These are phyloP conservation scores for Phyllosticta paracitricarpa DNA, from an alignment of 2,329 filamentous ascomycete genomes.

Conservation along the genomic window DNA sequence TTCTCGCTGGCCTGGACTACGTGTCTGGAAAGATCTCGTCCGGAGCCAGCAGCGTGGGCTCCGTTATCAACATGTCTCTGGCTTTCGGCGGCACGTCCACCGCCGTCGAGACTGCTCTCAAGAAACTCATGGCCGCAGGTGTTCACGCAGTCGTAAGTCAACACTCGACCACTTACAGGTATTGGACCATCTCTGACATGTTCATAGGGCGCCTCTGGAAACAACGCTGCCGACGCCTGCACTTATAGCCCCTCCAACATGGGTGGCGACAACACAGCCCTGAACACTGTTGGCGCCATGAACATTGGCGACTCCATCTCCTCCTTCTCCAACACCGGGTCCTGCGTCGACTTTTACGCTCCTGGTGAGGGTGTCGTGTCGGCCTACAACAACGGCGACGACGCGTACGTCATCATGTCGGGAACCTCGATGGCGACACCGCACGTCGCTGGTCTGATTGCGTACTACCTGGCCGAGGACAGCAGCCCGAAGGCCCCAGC, in stretches of 20 bases:
- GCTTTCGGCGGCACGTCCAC: slow-evolving; percentile 23
- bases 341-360: slow-evolving; percentile 29
- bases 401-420: slow-evolving; percentile 6
- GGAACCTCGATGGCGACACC: slow-evolving; percentile 18
- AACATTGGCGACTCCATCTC: slow-evolving; percentile 17
- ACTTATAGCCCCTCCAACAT: slow-evolving; percentile 21
- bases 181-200: background rate
- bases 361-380: slow-evolving; percentile 32
- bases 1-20: slow-evolving; percentile 40
- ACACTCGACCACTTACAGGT: background rate
- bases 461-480: slow-evolving; percentile 14
- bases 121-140: slow-evolving; percentile 26
- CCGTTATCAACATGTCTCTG: slow-evolving; percentile 39
- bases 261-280: slow-evolving; percentile 1
- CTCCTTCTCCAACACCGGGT: slow-evolving; percentile 27
- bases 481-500: slow-evolving; percentile 22
- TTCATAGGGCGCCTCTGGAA: slow-evolving; percentile 23
- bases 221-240: slow-evolving; percentile 20
- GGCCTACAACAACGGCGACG: slow-evolving; percentile 37
- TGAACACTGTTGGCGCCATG: slow-evolving; percentile 27
- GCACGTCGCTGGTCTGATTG: slow-evolving; percentile 17
- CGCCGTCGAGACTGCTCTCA: slow-evolving; percentile 28
- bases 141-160: slow-evolving; percentile 24
- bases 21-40: slow-evolving; percentile 35
- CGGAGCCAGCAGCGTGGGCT: slow-evolving; percentile 31